Base-by-base conservation (phyloP, 257 asterid genomes). In the Haberlea rhodopensis region DNA sequence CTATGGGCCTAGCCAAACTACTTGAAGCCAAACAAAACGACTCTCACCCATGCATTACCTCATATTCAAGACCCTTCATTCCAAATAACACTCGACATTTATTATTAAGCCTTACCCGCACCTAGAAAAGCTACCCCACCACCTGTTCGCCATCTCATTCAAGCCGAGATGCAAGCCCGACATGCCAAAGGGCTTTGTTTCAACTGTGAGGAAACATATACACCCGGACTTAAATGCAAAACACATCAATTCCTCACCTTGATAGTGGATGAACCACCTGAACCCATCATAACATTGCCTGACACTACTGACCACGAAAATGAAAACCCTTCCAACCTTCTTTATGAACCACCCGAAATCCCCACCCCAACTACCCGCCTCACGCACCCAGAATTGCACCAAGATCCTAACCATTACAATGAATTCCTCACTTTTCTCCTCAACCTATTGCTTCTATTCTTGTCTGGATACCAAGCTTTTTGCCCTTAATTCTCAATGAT, bases 131-230 rank as follows among this genome's bases (percentile, higher is more conserved):
- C 8, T 53, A 6, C 19, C 3, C 1, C 26, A 0, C 28, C 8
- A 34, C 57, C 29, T 22, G 3, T 37, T 3, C 31, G 66, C 0
- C 19, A 22, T 4, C n/a, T 61, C 0, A 32, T 31, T 0, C 10
- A n/a, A 1, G 34, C 21, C 0, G 54, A 61, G 10, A 8, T 61
- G 15, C 29, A 29, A 37, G 21, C 21, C 5, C 25, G 53, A 2
- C 52, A 54, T 5, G 18, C 66, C 1, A 61, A 61, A 11, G 66
- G 66, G 0, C 15, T 61, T 0, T 61, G 54, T 8, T 61, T 61
- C 23, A 61, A 10, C 6, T 61, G 66, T 13, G 66, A 61, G 4
- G 54, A 61, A 4, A 40, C 3, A 5, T 61, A 3, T 22, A 7
- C 1, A 1, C 28, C 34, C 8, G 53, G 53, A 34, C 0, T 34